Evolutionary conservation across 805 yeast genomes (phyloP), one percentile per base, ranked within the genome.

Genomic region (Starmerella lactis-condensi): DNA sequence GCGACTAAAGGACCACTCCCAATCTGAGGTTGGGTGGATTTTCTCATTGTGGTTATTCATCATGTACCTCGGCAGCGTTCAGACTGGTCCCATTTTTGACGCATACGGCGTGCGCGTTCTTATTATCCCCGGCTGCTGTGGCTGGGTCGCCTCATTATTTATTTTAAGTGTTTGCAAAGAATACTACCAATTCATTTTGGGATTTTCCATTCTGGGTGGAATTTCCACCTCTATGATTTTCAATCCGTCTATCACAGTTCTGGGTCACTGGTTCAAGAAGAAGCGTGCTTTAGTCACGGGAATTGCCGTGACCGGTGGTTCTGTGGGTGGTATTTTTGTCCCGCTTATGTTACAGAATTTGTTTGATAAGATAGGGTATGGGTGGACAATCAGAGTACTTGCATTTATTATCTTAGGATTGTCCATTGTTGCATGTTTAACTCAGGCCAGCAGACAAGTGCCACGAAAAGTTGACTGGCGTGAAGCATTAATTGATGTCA

Each of bases 1-100:
- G 43, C 73, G 68, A 34, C 54, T 76, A 33, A 44, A 45, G 2
- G 41, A 57, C 19, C 50, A 58, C 10, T 48, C 63, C 5, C 60
- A 69, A 4, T 61, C 73, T 6, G 52, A 67, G 3, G 57, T 73
- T 3, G 68, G 78, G 2, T 76, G 85, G 89, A 65, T 75, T 32
- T 76, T 75, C 46, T 65, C 56, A 5, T 30, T 53, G 9, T 56
- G 53, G 45, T 41, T 55, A 11, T 54, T 50, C 35, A 39, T 55
- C 26, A 53, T 54, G 38, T 57, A 54, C 39, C 40, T 53, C 14
- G 53, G 71, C 12, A 67, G 74, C 4, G 48, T 62, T 4, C 78
- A 53, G 33, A 46, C 55, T 37, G 56, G 73, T 2, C 64, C 71
- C 0, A 34, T 69, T 1, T 73, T 72, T 44, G 82, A 74, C 41